These are phyloP conservation scores for Globisporangium parvum DNA, from an alignment of 352 stramenopile genomes.

Conservation along the genomic window DNA sequence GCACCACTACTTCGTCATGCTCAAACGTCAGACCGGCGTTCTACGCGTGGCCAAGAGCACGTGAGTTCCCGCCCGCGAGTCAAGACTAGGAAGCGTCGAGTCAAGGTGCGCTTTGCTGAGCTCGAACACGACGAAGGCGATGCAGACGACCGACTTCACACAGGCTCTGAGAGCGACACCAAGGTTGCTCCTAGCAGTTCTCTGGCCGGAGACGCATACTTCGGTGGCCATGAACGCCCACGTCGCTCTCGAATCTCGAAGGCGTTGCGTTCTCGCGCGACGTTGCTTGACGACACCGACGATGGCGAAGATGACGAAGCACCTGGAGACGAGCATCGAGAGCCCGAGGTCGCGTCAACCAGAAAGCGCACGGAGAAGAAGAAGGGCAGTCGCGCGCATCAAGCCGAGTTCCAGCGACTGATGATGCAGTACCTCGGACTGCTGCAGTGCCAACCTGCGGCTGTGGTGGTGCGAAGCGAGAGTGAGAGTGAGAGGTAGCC, in stretches of 20 bases:
- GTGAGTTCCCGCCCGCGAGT: neutral
- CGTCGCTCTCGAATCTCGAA: neutral
- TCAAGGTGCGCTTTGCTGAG: neutral
- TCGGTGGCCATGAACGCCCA: too few species aligned
- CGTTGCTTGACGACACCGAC: neutral
- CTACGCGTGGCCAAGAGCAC: too few species aligned
- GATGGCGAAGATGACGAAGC: neutral
- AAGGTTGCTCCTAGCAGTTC: neutral
- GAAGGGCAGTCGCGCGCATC: slow-evolving; percentile 1
- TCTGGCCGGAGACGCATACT: too few species aligned
- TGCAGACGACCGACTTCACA: neutral
- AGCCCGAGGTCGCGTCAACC: neutral
- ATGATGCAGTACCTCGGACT: slow-evolving; percentile 17
- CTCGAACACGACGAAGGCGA: neutral
- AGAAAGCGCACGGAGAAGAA: neutral
- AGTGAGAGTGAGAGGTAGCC: neutral
- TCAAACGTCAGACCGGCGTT: too few species aligned
- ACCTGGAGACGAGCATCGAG: neutral
- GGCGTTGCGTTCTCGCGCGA: neutral
- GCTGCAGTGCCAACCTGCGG: slow-evolving; percentile 7
- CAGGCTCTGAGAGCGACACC: neutral
- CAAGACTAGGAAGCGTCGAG: neutral
- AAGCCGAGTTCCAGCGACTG: slow-evolving; percentile 11
- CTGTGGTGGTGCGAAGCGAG: neutral
- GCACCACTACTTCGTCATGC: too few species aligned